Evolutionary conservation across 148 eudicot species (phyloP), one percentile per base, ranked within the genome.

Genomic region (Spergularia bocconei): DNA sequence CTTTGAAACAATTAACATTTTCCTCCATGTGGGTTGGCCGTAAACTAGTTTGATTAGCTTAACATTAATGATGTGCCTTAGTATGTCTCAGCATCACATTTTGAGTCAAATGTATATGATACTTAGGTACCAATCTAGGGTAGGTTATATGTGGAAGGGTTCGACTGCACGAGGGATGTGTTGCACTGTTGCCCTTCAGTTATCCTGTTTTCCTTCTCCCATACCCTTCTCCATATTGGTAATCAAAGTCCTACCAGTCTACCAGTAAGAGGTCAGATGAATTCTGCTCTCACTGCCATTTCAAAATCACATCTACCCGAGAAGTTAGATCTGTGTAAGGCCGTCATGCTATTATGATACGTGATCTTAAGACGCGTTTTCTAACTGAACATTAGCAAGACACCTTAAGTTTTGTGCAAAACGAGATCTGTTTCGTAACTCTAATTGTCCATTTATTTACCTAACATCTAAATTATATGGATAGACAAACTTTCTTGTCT

Each of bases 11-110:
- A 51, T 68, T 50, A 51, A 33, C 36, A 36, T 57, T 23, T n/a
- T 15, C 52, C 7, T 6, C 15, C 78, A 67, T 75, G 78, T 75
- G 71, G 39, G 33, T 75, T 54, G 78, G 78, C 51, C 53, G 39
- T 65, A 62, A 51, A 33, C 71, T 52, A 53, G 41, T 54, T 53
- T 36, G 52, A 19, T 66, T 38, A 64, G 63, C 10, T 65, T 75
- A 38, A 6, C 56, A 74, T 69, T 53, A 69, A 69, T 69, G 47
- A 69, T 29, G 57, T 14, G 12, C 59, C 69, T 38, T 48, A 13
- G 51, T 52, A 69, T 69, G 77, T 62, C 11, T 64, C 50, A 63
- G 14, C 75, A 58, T 72, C 75, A 53, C 51, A 74, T 63, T 5
- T 74, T 13, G 38, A 15, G 77, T 52, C 61, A 21, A 16, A 57